phyloP scores from a whole-genome alignment of 345 rosid species.

The Eucalyptus brandiana region DNA sequence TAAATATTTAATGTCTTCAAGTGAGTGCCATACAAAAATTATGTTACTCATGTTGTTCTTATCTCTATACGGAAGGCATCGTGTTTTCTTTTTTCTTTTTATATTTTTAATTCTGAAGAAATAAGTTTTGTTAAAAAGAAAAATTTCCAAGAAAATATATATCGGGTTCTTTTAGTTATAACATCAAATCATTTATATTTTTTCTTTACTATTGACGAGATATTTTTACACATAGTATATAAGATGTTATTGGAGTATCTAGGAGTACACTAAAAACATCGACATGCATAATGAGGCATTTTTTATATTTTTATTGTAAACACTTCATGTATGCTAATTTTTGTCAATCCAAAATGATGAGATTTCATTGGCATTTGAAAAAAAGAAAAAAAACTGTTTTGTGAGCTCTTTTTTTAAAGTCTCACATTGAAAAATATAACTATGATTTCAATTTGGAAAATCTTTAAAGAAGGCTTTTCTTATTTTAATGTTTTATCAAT shows the following conservation, averaged over 20 bases:
- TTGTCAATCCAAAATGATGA: background rate
- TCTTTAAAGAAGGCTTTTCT: background rate
- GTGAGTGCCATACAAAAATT: accelerated
- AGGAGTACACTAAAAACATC: background rate
- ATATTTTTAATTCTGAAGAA: accelerated
- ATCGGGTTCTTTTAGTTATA: too few relatives aligned
- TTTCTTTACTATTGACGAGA: background rate
- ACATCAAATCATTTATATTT: background rate
- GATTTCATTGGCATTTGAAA: background rate
- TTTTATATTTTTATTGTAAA: too few relatives aligned
- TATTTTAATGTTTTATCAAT: background rate
- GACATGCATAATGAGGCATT: background rate
- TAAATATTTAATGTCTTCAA: accelerated
- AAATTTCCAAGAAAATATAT: background rate
- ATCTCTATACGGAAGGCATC: accelerated
- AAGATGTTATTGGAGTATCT: background rate
- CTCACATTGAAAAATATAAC: background rate
- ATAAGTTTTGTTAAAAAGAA: too few relatives aligned
- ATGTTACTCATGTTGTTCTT: too few relatives aligned
- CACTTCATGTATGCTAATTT: too few relatives aligned
- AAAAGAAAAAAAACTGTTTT: too few relatives aligned
- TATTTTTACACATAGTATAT: background rate
- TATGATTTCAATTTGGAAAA: background rate
- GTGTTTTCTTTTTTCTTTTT: too few relatives aligned
- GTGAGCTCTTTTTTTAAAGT: too few relatives aligned